Evolutionary conservation across 2,329 filamentous ascomycete genomes (phyloP).

Genomic region (Ophiognomonia clavigignenti-juglandacearum): DNA sequence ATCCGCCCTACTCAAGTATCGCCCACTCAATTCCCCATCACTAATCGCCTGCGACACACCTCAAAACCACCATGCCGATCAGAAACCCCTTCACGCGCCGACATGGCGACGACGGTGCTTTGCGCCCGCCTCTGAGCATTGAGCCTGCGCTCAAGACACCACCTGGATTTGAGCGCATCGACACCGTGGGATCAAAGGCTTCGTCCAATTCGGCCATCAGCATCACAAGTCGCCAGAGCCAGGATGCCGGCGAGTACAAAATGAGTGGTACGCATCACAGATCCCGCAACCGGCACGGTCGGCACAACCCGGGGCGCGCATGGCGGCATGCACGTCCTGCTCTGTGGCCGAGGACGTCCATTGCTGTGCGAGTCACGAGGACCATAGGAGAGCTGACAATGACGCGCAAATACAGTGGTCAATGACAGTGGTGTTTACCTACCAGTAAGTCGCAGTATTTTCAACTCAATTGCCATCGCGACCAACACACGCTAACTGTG

Average conservation of each 20-base stretch:
- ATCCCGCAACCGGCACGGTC: no score
- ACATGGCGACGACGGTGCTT: constrained; percentile 52
- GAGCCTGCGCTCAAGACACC: constrained; percentile 33
- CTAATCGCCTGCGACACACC: background rate
- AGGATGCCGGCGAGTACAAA: constrained; percentile 69
- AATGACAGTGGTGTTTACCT: constrained; percentile 94
- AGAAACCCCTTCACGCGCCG: constrained; percentile 68
- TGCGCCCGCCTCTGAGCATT: constrained; percentile 31
- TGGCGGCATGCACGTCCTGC: background rate
- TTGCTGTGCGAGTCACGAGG: background rate
- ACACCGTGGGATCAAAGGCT: constrained; percentile 57
- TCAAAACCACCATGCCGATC: constrained; percentile 54
- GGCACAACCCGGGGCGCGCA: no score
- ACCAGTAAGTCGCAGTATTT: constrained; percentile 57
- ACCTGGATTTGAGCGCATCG: constrained; percentile 55
- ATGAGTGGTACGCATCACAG: constrained; percentile 60
- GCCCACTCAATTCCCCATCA: background rate
- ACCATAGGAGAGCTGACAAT: background rate
- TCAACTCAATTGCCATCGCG: background rate
- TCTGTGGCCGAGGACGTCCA: background rate
- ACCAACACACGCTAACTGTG: background rate
- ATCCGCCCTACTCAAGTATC: no score
- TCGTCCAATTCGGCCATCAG: constrained; percentile 60
- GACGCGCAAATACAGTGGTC: constrained; percentile 60
- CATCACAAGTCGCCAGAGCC: constrained; percentile 52